Evolutionary conservation across 176 grass and related monocot species (phyloP).

Genomic region (Areca catechu): DNA sequence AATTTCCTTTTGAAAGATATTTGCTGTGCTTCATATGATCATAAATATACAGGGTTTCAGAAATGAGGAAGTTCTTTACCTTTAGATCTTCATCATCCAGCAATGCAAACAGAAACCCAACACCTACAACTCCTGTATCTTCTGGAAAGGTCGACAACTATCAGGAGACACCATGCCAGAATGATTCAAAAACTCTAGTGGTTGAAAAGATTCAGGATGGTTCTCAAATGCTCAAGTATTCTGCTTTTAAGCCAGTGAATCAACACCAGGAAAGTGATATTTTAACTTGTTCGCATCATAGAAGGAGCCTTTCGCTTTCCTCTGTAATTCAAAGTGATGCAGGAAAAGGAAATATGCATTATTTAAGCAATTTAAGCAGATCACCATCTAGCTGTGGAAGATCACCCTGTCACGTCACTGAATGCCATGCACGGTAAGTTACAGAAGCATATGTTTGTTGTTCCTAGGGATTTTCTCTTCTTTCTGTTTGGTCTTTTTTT

Average conservation of each 20-base stretch:
- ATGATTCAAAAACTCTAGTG: constrained; percentile 14
- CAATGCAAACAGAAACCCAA: constrained; percentile 17
- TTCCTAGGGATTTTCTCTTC: too few species aligned
- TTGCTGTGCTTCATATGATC: too few species aligned
- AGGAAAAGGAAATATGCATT: constrained; percentile 20
- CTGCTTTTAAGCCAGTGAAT: constrained; percentile 29
- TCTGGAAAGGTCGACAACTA: constrained; percentile 8
- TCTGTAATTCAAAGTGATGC: constrained; percentile 18
- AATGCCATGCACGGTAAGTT: constrained; percentile 25
- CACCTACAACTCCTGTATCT: constrained; percentile 3
- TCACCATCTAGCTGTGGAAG: constrained; percentile 1
- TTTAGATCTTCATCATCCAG: constrained; percentile 41
- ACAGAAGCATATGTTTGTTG: neutral
- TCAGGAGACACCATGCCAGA: neutral
- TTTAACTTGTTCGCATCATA: constrained; percentile 28
- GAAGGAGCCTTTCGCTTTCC: constrained; percentile 53
- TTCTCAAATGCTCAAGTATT: constrained; percentile 18
- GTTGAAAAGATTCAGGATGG: constrained; percentile 3
- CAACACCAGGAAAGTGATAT: constrained; percentile 16
- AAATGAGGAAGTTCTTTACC: constrained; percentile 66
- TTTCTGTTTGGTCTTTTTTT: too few species aligned
- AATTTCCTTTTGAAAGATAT: too few species aligned
- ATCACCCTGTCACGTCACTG: constrained; percentile 2
- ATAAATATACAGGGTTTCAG: too few species aligned
- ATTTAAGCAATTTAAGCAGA: neutral